Evolutionary conservation across 140 eudicot genomes (phyloP).

Genomic region (Stevia rebaudiana): DNA sequence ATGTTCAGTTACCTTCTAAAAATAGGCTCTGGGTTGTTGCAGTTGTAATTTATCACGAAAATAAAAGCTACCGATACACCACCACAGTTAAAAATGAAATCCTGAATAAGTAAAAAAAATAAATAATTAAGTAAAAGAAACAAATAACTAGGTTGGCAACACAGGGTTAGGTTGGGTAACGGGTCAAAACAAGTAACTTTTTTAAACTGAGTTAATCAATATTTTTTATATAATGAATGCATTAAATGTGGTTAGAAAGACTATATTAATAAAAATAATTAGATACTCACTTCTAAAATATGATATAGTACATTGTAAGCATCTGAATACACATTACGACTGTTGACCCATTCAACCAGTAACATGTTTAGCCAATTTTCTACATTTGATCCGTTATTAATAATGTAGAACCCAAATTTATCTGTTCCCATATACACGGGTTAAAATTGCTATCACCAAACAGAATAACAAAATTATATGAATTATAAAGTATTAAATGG

Average conservation of each 20-base stretch:
- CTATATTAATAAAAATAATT: neutral
- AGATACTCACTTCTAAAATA: neutral
- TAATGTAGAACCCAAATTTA: neutral
- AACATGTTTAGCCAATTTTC: neutral
- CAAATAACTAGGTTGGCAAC: neutral
- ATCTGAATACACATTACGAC: neutral
- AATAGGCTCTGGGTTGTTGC: conserved; percentile 31
- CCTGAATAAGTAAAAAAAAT: conserved; percentile 39
- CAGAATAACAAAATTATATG: conserved; percentile 2
- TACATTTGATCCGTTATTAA: neutral
- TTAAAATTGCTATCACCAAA: neutral
- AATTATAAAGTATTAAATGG: neutral
- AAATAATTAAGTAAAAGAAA: conserved; percentile 9
- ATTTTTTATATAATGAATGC: neutral
- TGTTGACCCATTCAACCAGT: neutral
- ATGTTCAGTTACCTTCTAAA: conserved; percentile 51
- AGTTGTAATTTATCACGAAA: conserved; percentile 60
- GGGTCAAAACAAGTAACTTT: no score
- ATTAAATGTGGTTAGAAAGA: neutral
- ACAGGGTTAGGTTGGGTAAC: neutral
- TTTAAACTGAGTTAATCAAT: no score
- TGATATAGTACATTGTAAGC: neutral
- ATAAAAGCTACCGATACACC: conserved; percentile 85
- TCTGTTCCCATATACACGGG: neutral
- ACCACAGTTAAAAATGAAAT: conserved; percentile 92